Percentiles rank a stretch among this genome's conserved stretches.
These are phyloP conservation scores for Carpinus fangiana DNA, from an alignment of 306 rosid species.

Conservation along the genomic window DNA sequence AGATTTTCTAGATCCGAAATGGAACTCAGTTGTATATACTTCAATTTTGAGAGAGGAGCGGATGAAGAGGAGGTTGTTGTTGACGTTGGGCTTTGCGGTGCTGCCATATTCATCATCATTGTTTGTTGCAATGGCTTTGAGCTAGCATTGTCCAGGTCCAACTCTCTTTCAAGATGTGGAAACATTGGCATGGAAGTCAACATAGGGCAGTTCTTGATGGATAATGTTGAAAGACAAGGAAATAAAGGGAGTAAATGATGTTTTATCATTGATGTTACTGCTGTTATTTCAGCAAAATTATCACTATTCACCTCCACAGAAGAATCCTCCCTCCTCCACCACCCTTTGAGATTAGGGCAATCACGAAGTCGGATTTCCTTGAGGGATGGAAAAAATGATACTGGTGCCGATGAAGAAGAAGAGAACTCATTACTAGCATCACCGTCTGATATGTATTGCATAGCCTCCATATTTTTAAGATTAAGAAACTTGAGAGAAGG, in stretches of 20 bases:
- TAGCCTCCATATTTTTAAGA: not conserved
- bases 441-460: conserved; percentile 13
- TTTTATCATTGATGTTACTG: no score
- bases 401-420: not conserved
- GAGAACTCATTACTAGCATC: not conserved
- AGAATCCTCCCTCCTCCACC: conserved; percentile 12
- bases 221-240: not conserved
- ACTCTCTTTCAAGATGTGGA: not conserved
- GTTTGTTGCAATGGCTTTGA: not conserved
- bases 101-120: not conserved
- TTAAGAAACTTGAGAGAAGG: conserved; percentile 9
- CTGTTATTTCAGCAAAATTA: no score
- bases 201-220: not conserved
- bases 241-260: not conserved
- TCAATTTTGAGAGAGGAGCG: not conserved
- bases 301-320: not conserved
- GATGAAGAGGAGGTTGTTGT: not conserved
- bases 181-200: not conserved
- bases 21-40: not conserved
- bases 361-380: accelerated
- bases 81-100: not conserved
- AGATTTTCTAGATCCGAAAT: not conserved
- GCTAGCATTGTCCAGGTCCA: not conserved
- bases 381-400: conserved; percentile 28
- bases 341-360: conserved; percentile 28